Evolutionary conservation across 768 basidiomycete species (phyloP), one percentile per base, ranked within the genome.

Genomic region (Pisolithus orientalis): DNA sequence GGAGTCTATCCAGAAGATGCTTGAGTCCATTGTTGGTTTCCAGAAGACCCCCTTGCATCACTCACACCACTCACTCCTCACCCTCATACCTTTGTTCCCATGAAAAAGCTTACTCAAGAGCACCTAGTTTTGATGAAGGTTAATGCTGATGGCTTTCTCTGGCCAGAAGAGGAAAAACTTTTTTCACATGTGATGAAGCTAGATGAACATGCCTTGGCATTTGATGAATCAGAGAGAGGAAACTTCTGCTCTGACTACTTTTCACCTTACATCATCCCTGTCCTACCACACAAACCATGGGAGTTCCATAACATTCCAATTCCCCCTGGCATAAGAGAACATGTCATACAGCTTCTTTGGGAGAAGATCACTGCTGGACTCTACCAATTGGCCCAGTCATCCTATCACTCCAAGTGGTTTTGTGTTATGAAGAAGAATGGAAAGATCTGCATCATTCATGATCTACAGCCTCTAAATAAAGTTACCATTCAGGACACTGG

Each of bases 361-460:
- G 25, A 31, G 1, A 76, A 76, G 53, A 65, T 75, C 16, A 59
- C 52, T 0, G 59, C 71, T 0, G 72, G 76, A 2, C 68, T 75
- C 0, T 76, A 74, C 48, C 69, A 78, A 59, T 65, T 61, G 0
- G 70, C 65, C 0, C 63, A 72, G 39, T 65, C 65, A 0, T 70
- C 73, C 0, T 78, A 77, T 32, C 53, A 66, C 0, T 70, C 69
- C 0, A 47, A 63, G 6, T 75, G 70, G 72, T 78, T 75, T 48
- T 68, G 65, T 28, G 69, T 75, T 1, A 37, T 57, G 17, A 65
- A 66, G 55, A 65, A 66, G 31, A 57, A 58, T 45, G 60, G 63
- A 5, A 58, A 58, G 28, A 6, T 65, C 0, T 53, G 50, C 1
- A 32, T 63, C 1, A 60, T 64, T 0, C 61, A 65, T 44, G 54